A percentile compares a stretch with the other conserved stretches of the same genome.
These are phyloP conservation scores for Chlorella sorokiniana DNA, from an alignment of 139 green algal genomes.

Conservation along the genomic window DNA sequence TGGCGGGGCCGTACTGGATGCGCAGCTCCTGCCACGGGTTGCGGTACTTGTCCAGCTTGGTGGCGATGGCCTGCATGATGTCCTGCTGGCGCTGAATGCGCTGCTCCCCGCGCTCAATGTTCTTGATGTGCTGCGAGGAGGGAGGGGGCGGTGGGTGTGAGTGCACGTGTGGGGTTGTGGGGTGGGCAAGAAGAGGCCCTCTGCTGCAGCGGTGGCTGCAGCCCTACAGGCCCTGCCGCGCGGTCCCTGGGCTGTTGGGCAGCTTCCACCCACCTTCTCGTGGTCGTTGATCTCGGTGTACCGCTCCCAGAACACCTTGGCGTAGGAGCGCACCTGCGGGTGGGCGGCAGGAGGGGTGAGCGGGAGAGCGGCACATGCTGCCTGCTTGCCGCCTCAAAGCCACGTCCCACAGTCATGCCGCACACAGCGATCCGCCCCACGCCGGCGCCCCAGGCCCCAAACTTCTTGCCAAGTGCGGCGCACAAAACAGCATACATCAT, in stretches of 20 bases:
- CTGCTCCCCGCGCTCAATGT: constrained; percentile 92
- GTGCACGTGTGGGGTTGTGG: background rate
- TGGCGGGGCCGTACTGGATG: constrained; percentile 94
- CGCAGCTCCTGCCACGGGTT: constrained; percentile 92
- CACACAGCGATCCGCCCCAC: no score
- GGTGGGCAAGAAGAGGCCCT: background rate
- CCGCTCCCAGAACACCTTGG: constrained; percentile 79
- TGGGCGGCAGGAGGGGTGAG: background rate
- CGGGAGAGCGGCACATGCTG: background rate
- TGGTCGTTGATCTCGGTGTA: constrained; percentile 78
- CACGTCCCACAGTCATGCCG: no score
- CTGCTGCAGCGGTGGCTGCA: no score
- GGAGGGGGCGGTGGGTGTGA: background rate
- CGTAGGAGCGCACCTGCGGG: constrained; percentile 61
- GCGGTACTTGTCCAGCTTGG: constrained; percentile 93
- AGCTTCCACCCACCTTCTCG: constrained; percentile 60
- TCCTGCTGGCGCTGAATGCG: constrained; percentile 82
- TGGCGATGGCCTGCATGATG: constrained; percentile 86
- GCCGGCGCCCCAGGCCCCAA: no score
- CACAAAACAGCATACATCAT: background rate
- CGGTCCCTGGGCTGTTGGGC: background rate
- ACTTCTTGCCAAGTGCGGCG: background rate
- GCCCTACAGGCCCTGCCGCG: no score
- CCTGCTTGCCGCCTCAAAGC: no score
- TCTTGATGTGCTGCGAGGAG: constrained; percentile 72